A percentile compares a stretch with the other conserved stretches of the same genome.
These are phyloP conservation scores for Nicotiana undulata DNA, from an alignment of 257 asterid genomes.

Conservation along the genomic window DNA sequence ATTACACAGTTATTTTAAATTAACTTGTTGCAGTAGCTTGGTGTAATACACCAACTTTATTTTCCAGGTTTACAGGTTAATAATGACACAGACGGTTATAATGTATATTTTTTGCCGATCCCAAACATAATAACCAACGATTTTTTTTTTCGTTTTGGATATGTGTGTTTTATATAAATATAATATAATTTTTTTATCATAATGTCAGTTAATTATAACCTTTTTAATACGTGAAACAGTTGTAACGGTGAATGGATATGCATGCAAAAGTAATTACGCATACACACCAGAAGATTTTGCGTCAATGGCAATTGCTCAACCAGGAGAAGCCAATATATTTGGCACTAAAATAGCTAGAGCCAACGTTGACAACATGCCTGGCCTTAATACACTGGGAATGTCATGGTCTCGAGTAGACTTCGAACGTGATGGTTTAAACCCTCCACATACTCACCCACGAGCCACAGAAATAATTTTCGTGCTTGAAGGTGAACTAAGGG, in stretches of 20 bases:
- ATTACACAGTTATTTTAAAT: too few relatives aligned
- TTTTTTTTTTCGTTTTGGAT: too few relatives aligned
- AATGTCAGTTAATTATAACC: not conserved
- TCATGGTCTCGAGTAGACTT: not conserved
- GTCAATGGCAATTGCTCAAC: not conserved
- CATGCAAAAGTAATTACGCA: constrained; percentile 1
- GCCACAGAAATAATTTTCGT: not conserved
- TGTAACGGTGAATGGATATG: not conserved
- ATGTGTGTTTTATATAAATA: too few relatives aligned
- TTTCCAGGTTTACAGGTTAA: too few relatives aligned
- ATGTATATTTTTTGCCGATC: too few relatives aligned
- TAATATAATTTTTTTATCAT: too few relatives aligned
- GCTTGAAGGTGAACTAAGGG: not conserved
- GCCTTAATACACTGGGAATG: constrained; percentile 1
- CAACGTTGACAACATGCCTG: not conserved
- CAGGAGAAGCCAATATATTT: not conserved
- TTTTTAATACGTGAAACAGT: not conserved
- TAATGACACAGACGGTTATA: not conserved
- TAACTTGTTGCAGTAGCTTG: too few relatives aligned
- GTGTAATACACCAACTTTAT: too few relatives aligned
- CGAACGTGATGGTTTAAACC: not conserved
- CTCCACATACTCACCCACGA: too few relatives aligned
- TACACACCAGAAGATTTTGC: constrained; percentile 1
- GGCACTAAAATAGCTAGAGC: not conserved
- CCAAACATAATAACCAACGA: too few relatives aligned